phyloP scores from a whole-genome alignment of 2,329 filamentous ascomycete genomes.

The Talaromyces sp. region DNA sequence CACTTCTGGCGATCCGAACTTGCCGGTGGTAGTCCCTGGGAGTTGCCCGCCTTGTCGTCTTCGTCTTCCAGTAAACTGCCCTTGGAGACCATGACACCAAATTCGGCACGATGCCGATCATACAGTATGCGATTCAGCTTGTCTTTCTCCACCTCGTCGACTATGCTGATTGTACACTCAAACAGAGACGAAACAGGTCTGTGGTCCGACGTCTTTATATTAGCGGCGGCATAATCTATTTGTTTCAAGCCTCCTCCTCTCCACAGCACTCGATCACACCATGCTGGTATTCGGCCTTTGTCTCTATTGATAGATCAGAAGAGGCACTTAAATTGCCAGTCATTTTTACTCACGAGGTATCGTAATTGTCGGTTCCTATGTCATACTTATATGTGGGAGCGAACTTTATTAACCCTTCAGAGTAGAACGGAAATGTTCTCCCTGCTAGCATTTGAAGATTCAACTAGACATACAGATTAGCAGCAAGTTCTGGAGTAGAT shows the following conservation, averaged over 20 bases:
- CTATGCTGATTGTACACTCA: conserved; percentile 73
- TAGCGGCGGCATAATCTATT: conserved; percentile 74
- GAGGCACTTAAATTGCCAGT: neutral
- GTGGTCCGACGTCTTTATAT: conserved; percentile 88
- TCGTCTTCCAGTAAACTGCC: conserved; percentile 44
- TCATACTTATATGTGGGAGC: conserved; percentile 96
- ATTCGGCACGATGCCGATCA: conserved; percentile 60
- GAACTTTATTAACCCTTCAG: conserved; percentile 83
- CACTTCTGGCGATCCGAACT: conserved; percentile 62
- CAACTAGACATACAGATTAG: conserved; percentile 51
- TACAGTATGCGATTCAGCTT: conserved; percentile 73
- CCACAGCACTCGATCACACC: conserved; percentile 90
- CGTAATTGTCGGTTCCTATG: conserved; percentile 80
- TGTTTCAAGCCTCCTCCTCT: conserved; percentile 83
- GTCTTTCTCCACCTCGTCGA: conserved; percentile 72
- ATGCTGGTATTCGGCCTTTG: conserved; percentile 90
- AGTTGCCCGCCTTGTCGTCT: conserved; percentile 63
- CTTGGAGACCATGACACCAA: conserved; percentile 30
- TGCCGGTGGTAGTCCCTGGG: conserved; percentile 67
- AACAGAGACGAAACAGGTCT: conserved; percentile 92
- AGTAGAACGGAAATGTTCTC: conserved; percentile 84
- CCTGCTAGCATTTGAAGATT: conserved; percentile 97
- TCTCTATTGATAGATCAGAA: conserved; percentile 57
- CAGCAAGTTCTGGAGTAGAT: neutral
- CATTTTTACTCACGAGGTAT: conserved; percentile 68